Evolutionary conservation across 2,329 filamentous ascomycete genomes (phyloP).

Genomic region (Paecilomyces formosus): DNA sequence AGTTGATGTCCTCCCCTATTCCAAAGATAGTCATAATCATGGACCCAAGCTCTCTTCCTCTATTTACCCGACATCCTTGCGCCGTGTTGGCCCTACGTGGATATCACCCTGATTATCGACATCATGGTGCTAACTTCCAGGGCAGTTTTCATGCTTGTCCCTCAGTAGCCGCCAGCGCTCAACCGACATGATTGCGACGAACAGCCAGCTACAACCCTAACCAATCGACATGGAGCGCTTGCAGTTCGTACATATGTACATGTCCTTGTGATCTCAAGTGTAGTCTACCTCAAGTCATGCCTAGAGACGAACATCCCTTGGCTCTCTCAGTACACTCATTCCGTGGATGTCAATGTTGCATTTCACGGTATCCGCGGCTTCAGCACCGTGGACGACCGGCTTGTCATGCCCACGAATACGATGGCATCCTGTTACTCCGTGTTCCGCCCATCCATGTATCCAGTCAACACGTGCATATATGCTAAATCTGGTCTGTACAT

Average conservation of each 20-base stretch:
- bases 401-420: not conserved
- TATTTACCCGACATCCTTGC: not conserved
- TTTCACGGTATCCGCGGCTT: not conserved
- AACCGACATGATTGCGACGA: not conserved
- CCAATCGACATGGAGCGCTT: not conserved
- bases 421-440: not conserved
- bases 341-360: not conserved
- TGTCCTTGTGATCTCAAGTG: not conserved
- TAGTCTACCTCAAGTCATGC: not conserved
- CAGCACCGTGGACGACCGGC: not conserved
- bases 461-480: not conserved
- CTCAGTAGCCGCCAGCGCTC: not conserved
- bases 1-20: not conserved
- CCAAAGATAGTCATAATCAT: not conserved
- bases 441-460: not conserved
- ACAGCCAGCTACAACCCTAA: not conserved
- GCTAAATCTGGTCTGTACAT: not conserved
- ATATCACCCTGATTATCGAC: not conserved
- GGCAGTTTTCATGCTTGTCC: not conserved
- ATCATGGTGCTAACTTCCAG: not conserved
- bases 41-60: not conserved
- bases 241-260: not conserved
- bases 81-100: not conserved
- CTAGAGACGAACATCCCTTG: not conserved
- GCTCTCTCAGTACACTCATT: not conserved